Conservation (phyloP, 2,329 filamentous ascomycete species). For the Cucurbitaria berberidis region DNA sequence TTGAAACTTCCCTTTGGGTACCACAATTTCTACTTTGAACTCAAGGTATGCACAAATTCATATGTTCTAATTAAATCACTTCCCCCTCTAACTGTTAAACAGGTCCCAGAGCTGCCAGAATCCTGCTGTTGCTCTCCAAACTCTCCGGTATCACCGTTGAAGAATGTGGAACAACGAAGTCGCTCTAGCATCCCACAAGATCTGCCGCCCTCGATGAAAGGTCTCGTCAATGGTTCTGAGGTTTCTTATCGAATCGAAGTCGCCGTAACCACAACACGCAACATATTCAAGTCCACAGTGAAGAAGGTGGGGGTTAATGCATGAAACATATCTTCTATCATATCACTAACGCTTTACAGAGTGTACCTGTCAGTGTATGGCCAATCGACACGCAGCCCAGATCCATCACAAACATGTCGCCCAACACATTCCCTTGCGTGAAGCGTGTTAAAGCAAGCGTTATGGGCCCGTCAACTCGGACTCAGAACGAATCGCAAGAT, state of each 20-base stretch:
- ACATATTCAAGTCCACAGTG: slow-evolving; percentile 19
- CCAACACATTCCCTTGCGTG: slow-evolving; percentile 2
- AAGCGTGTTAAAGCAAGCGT: neutral
- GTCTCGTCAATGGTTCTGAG: slow-evolving; percentile 8
- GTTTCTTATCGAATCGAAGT: slow-evolving; percentile 17
- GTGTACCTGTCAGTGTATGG: slow-evolving; percentile 9
- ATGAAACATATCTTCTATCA: too few relatives aligned
- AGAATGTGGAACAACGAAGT: neutral
- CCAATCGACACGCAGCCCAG: slow-evolving; percentile 6
- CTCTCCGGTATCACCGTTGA: slow-evolving; percentile 1
- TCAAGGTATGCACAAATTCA: slow-evolving; percentile 1
- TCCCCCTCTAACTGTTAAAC: neutral
- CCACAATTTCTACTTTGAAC: slow-evolving; percentile 14
- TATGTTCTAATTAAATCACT: neutral
- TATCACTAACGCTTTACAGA: slow-evolving; percentile 6
- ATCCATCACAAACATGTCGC: neutral
- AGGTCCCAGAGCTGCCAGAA: slow-evolving; percentile 13
- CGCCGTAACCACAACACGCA: slow-evolving; percentile 9
- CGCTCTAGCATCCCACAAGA: neutral
- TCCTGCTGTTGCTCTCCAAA: slow-evolving; percentile 15
- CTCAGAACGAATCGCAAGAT: neutral
- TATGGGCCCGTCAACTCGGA: neutral
- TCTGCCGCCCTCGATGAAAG: slow-evolving; percentile 16
- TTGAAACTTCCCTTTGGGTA: slow-evolving; percentile 12
- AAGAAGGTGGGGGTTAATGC: slow-evolving; percentile 3